Evolutionary conservation across 2,329 filamentous ascomycete genomes (phyloP).

Genomic region (Aspergillus sp.): DNA sequence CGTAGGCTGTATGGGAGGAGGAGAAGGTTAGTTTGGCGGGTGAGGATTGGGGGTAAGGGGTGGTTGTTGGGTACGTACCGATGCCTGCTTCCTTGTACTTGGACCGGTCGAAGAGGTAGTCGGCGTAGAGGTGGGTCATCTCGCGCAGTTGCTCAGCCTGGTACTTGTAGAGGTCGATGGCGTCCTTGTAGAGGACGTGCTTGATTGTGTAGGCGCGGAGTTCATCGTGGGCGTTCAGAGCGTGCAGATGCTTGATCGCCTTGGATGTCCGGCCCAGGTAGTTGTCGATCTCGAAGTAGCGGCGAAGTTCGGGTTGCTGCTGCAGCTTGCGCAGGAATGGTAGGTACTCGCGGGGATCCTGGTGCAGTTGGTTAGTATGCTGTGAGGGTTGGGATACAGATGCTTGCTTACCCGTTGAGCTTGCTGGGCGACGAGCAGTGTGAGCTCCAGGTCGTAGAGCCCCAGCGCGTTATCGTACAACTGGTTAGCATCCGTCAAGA

Average conservation of each 20-base stretch:
- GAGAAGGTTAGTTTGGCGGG: not conserved
- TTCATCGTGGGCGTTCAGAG: constrained; percentile 74
- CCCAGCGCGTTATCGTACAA: constrained; percentile 89
- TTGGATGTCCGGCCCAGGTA: constrained; percentile 76
- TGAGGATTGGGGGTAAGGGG: not conserved
- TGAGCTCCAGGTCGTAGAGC: constrained; percentile 86
- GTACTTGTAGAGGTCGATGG: constrained; percentile 82
- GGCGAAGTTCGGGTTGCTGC: constrained; percentile 67
- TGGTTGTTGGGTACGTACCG: constrained; percentile 33
- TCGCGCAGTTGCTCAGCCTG: constrained; percentile 65
- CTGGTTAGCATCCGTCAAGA: constrained; percentile 88
- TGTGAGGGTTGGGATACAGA: not conserved
- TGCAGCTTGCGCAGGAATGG: constrained; percentile 91
- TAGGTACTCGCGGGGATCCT: constrained; percentile 89
- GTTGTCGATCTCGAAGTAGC: constrained; percentile 84
- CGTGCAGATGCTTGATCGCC: constrained; percentile 74
- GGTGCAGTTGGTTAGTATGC: constrained; percentile 19
- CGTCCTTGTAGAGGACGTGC: constrained; percentile 75
- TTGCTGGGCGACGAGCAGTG: constrained; percentile 88
- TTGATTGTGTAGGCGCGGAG: constrained; percentile 75
- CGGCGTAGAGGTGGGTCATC: constrained; percentile 77
- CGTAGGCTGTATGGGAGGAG: constrained; percentile 61
- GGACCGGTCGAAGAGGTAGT: constrained; percentile 72
- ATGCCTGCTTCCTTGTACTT: constrained; percentile 84
- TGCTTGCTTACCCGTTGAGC: constrained; percentile 68